These are phyloP conservation scores for Brasilioporus rufonigricans DNA, from an alignment of 768 basidiomycete genomes.

Conservation along the genomic window DNA sequence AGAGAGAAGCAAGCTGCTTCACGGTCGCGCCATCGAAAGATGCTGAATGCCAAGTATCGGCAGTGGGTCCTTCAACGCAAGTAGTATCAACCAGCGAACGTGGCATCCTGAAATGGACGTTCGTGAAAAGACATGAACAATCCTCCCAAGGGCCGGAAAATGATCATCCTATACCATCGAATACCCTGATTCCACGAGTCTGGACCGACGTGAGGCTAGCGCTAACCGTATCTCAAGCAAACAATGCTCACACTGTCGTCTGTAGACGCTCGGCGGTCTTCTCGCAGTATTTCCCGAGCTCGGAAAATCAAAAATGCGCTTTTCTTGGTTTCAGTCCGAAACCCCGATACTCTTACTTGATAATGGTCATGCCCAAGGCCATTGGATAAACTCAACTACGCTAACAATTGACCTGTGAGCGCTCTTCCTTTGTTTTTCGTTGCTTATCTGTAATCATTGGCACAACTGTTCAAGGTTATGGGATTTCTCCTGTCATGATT, in stretches of 20 bases:
- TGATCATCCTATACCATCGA: not conserved
- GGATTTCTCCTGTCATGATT: conserved; percentile 22
- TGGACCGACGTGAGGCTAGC: conserved; percentile 28
- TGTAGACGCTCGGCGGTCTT: conserved; percentile 24
- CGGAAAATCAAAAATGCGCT: conserved; percentile 13
- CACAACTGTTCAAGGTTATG: conserved; percentile 15
- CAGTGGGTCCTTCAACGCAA: not conserved
- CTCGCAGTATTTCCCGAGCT: conserved; percentile 25
- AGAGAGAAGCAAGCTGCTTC: not conserved
- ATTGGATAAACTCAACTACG: conserved; percentile 21
- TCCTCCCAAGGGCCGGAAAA: not conserved
- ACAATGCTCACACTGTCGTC: not conserved
- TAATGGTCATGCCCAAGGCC: not conserved
- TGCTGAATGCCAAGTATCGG: not conserved
- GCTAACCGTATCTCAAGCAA: not conserved
- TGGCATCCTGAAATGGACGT: conserved; percentile 16
- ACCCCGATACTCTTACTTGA: conserved; percentile 26
- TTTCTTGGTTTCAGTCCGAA: conserved; percentile 29
- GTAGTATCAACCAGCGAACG: not conserved
- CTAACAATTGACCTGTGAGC: conserved; percentile 23
- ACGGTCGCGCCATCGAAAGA: not conserved
- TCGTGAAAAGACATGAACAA: conserved; percentile 8
- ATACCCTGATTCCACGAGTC: conserved; percentile 17
- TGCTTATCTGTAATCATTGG: not conserved
- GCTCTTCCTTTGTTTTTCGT: not conserved